These are phyloP conservation scores for Nicotiana tomentosiformis DNA, from an alignment of 257 asterid genomes.

Conservation along the genomic window DNA sequence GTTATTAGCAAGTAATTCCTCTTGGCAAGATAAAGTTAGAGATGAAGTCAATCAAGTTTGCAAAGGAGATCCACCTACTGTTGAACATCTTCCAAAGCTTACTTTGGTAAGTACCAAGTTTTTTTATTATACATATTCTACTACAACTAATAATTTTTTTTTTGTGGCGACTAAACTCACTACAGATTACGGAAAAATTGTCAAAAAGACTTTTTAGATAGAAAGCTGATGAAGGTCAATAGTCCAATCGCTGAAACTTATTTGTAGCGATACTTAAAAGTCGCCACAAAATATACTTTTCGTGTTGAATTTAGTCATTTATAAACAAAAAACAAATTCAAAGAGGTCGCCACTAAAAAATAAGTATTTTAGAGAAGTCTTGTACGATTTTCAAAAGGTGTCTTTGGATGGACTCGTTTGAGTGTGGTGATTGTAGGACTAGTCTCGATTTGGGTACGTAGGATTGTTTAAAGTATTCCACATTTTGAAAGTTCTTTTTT, in stretches of 20 bases:
- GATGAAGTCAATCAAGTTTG: slow-evolving; percentile 55
- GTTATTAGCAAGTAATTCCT: slow-evolving; percentile 68
- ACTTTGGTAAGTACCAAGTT: slow-evolving; percentile 37
- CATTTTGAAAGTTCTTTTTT: background rate
- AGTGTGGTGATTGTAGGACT: no score
- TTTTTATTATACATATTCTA: no score
- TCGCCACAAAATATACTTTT: background rate
- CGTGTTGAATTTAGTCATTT: background rate
- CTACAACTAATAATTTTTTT: no score
- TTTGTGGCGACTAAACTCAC: background rate
- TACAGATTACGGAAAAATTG: no score
- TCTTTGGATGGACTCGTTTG: no score
- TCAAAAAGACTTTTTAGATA: no score
- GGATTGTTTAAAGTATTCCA: background rate
- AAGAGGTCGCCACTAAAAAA: no score
- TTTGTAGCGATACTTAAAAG: background rate
- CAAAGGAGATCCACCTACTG: slow-evolving; percentile 37
- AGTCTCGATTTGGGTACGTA: no score
- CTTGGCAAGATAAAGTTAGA: slow-evolving; percentile 76
- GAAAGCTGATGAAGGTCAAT: no score
- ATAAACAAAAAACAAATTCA: no score
- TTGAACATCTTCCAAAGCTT: slow-evolving; percentile 75
- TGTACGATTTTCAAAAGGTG: no score
- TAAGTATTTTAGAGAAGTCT: no score
- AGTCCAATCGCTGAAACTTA: background rate